Conservation (phyloP, 805 yeast species). For the Scheffersomyces lignosus region DNA sequence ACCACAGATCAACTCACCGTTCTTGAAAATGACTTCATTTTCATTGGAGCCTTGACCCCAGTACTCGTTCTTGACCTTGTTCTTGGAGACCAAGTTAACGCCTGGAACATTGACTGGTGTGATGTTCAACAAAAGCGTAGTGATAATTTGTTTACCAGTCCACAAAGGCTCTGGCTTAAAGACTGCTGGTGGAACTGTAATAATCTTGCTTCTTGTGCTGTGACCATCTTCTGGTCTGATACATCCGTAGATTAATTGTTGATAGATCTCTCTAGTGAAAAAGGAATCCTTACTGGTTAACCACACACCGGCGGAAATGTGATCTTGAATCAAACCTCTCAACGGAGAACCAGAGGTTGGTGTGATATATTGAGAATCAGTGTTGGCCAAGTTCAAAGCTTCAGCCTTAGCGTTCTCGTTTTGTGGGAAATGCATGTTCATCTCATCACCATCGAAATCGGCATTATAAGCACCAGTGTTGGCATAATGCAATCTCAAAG, state of each 20-base stretch:
- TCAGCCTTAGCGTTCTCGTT: conserved; percentile 96
- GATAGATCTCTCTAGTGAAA: conserved; percentile 88
- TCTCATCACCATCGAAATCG: conserved; percentile 99
- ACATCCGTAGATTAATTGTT: conserved; percentile 91
- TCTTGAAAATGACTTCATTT: conserved; percentile 78
- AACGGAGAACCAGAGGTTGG: conserved; percentile 98
- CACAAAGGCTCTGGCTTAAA: conserved; percentile 86
- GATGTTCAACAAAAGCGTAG: conserved; percentile 87
- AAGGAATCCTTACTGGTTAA: conserved; percentile 89
- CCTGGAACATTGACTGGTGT: conserved; percentile 91
- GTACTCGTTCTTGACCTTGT: conserved; percentile 90
- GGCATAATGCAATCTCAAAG: conserved; percentile 94
- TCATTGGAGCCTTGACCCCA: conserved; percentile 89
- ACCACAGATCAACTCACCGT: conserved; percentile 90
- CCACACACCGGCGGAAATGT: conserved; percentile 99
- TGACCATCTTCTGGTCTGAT: conserved; percentile 98
- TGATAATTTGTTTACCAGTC: conserved; percentile 97
- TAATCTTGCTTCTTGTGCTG: conserved; percentile 64
- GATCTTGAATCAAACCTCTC: conserved; percentile 98
- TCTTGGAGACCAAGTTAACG: conserved; percentile 75
- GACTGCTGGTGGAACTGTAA: conserved; percentile 88
- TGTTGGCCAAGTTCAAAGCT: conserved; percentile 91
- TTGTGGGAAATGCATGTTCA: conserved; percentile 99
- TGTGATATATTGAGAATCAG: conserved; percentile 95
- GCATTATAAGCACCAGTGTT: conserved; percentile 99